Evolutionary conservation across 129 eudicot genomes (phyloP).

Genomic region (Helianthus tuberosus): DNA sequence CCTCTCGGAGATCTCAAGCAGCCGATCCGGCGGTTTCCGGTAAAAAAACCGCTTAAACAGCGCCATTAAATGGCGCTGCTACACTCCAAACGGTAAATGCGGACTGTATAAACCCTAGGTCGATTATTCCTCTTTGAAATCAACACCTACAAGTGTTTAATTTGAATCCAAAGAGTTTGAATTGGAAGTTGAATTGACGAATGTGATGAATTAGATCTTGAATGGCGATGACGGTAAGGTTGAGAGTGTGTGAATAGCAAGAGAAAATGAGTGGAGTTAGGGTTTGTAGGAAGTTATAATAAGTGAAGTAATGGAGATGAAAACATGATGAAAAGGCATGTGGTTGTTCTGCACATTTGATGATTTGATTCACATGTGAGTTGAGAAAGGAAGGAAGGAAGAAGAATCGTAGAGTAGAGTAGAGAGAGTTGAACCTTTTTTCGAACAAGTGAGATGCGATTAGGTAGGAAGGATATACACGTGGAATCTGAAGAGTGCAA

Average conservation of each 20-base stretch:
- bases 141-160: background rate
- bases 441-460: slow-evolving; percentile 20
- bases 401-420: background rate
- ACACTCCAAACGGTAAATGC: slow-evolving; percentile 36
- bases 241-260: background rate
- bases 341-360: slow-evolving; percentile 14
- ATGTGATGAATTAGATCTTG: background rate
- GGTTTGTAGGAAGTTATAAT: slow-evolving; percentile 24
- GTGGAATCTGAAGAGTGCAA: slow-evolving; percentile 15
- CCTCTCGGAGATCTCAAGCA: slow-evolving; percentile 97
- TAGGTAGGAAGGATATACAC: slow-evolving; percentile 20
- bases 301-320: slow-evolving; percentile 22
- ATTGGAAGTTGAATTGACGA: slow-evolving; percentile 13
- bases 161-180: slow-evolving; percentile 13
- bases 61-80: slow-evolving; percentile 99
- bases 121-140: background rate
- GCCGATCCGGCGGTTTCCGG: slow-evolving; percentile 97
- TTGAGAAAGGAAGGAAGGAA: slow-evolving; percentile 38
- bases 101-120: slow-evolving; percentile 19
- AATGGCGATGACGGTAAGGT: background rate
- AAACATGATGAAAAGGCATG: slow-evolving; percentile 22
- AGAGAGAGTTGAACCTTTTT: slow-evolving; percentile 10
- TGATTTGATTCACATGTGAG: slow-evolving; percentile 35
- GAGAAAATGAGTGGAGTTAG: slow-evolving; percentile 22
- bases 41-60: slow-evolving; percentile 95